Conservation (phyloP, 108 stramenopile genomes). For the Cyclotella baltica region DNA sequence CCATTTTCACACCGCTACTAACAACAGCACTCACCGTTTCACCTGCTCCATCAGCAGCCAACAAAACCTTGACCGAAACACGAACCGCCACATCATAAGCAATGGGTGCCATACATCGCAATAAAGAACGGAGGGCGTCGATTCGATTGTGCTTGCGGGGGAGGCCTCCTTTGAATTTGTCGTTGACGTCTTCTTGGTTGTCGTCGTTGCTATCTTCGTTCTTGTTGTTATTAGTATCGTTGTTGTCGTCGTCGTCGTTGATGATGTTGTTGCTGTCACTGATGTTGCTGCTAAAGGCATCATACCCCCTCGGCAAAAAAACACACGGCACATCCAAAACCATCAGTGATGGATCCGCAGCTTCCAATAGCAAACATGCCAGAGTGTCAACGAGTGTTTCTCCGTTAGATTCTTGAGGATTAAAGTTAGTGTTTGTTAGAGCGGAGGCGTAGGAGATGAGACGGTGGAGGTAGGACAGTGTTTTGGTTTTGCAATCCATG, state of each 20-base stretch:
- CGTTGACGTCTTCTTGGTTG: constrained; percentile 13
- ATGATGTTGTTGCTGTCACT: constrained; percentile 1
- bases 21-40: no score
- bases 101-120: constrained; percentile 74
- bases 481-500: background rate
- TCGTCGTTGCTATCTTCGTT: constrained; percentile 16
- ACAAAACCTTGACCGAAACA: constrained; percentile 49
- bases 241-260: constrained; percentile 7
- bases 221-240: background rate
- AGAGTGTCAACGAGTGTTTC: constrained; percentile 40
- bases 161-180: constrained; percentile 39
- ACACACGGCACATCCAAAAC: constrained; percentile 28
- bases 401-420: constrained; percentile 15
- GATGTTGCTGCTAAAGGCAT: background rate
- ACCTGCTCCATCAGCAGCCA: constrained; percentile 19
- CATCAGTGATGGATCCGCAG: constrained; percentile 43
- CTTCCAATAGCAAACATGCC: constrained; percentile 30
- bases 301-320: constrained; percentile 27
- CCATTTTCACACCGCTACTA: no score
- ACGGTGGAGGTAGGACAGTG: constrained; percentile 18
- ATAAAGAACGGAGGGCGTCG: constrained; percentile 75
- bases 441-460: constrained; percentile 11
- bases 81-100: constrained; percentile 77
- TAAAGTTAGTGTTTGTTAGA: background rate
- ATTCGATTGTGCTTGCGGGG: constrained; percentile 46